Evolutionary conservation across 2,329 filamentous ascomycete species (phyloP), one percentile per base, ranked within the genome.

Genomic region (Alternaria triticimaculans): DNA sequence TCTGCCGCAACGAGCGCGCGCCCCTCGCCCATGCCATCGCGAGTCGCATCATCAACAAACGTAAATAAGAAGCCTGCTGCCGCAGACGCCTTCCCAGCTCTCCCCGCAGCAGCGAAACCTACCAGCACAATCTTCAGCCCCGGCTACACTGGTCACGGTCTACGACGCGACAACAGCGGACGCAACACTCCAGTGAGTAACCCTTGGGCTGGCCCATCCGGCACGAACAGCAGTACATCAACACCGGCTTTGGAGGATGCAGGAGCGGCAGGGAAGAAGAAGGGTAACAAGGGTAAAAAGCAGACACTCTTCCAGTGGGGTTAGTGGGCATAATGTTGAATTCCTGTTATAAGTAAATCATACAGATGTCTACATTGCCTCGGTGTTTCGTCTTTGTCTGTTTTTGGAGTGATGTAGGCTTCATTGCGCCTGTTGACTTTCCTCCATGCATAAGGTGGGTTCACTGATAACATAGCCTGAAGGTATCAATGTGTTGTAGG

Each of bases 41-140:
- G 76, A 20, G 65, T 74, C 28, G 64, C 67, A 21, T 76, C 77
- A 55, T 75, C 76, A 51, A 69, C 67, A 26, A 68, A 68, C n/a
- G 53, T 74, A 58, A 72, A 64, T 41, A 76, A 69, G 71, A 54
- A 79, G 63, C 58, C 57, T 21, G 65, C 63, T 62, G 46, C 67
- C 25, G 65, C 67, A 56, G 90, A 94, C 66, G 88, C 89, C 0
- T 97, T 97, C 80, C 95, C 94, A 0, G 90, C 93, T 2, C 85
- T 97, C 1, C 94, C 94, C 0, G 85, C 89, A 0, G 94, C 93
- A 1, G 87, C 92, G 0, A 97, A 89, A 72, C 87, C 88, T 4
- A 87, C 85, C 44, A 86, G 84, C 33, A 84, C 86, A 10, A 80
- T 84, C 37, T 85, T 85, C 75, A 83, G 79, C 30, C 84, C 84